Percentiles rank a stretch among this genome's conserved stretches.
These are phyloP conservation scores for Beauveria sp. DNA, from an alignment of 2,329 filamentous ascomycete species.

Conservation along the genomic window DNA sequence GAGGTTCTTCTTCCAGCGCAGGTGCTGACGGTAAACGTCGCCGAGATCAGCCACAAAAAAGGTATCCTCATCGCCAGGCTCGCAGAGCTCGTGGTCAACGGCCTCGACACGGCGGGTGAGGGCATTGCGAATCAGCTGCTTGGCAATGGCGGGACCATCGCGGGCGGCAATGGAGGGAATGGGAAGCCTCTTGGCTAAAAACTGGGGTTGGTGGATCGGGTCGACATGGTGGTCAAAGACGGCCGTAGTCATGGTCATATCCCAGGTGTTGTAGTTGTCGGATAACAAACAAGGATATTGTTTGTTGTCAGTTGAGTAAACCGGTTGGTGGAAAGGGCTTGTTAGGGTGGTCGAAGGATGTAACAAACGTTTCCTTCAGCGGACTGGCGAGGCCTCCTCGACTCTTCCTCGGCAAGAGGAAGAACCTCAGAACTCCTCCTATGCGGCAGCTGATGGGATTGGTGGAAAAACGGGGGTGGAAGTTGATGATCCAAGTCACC, in stretches of 20 bases:
- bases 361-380: constrained; percentile 85
- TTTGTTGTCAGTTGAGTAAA: constrained; percentile 14
- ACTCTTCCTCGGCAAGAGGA: constrained; percentile 99
- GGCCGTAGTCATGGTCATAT: constrained; percentile 60
- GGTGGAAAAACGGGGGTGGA: constrained; percentile 47
- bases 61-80: constrained; percentile 88
- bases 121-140: constrained; percentile 78
- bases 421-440: constrained; percentile 96
- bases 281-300: neutral
- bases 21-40: constrained; percentile 96
- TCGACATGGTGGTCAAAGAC: constrained; percentile 46
- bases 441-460: constrained; percentile 95
- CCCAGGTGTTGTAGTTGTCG: constrained; percentile 27
- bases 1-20: constrained; percentile 95
- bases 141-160: constrained; percentile 44
- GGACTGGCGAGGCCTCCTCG: constrained; percentile 94
- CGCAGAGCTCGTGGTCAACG: constrained; percentile 82
- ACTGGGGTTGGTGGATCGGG: constrained; percentile 40
- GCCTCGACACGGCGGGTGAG: constrained; percentile 76
- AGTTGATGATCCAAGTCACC: constrained; percentile 38
- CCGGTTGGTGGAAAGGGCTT: constrained; percentile 28
- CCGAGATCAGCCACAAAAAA: constrained; percentile 98
- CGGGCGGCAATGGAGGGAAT: constrained; percentile 31
- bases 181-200: constrained; percentile 37
- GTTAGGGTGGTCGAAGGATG: constrained; percentile 93